phyloP scores from a whole-genome alignment of 164 flowering plant species.

The Vitis amurensis region DNA sequence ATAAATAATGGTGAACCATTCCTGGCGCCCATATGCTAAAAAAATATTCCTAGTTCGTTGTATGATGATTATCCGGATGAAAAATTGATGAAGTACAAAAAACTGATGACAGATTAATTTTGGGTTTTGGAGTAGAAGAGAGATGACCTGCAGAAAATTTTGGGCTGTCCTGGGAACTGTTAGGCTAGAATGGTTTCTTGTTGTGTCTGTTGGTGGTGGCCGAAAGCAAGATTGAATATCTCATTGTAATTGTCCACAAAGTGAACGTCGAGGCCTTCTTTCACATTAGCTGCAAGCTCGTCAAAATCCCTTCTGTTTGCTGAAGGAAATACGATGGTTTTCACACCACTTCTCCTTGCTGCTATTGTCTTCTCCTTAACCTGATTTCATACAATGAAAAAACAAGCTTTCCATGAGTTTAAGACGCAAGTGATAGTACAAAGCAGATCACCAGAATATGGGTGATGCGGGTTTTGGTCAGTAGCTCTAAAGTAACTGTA shows the following conservation, averaged over 20 bases:
- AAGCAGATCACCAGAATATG: neutral
- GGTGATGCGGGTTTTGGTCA: neutral
- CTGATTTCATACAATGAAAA: constrained; percentile 32
- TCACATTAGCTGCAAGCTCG: constrained; percentile 83
- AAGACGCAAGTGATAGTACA: neutral
- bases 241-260: constrained; percentile 82
- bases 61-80: no score
- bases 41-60: no score
- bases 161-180: neutral
- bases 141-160: no score
- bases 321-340: constrained; percentile 80
- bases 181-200: constrained; percentile 7
- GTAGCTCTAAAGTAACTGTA: no score
- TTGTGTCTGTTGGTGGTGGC: constrained; percentile 24
- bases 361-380: constrained; percentile 99
- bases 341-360: constrained; percentile 88
- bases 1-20: no score
- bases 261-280: constrained; percentile 94
- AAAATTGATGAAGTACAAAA: no score
- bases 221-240: constrained; percentile 74
- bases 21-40: no score
- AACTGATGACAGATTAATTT: no score
- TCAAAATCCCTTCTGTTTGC: constrained; percentile 92
- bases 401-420: neutral
- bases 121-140: no score